Base-by-base conservation (phyloP, 345 rosid species). In the Microthlaspi erraticum region DNA sequence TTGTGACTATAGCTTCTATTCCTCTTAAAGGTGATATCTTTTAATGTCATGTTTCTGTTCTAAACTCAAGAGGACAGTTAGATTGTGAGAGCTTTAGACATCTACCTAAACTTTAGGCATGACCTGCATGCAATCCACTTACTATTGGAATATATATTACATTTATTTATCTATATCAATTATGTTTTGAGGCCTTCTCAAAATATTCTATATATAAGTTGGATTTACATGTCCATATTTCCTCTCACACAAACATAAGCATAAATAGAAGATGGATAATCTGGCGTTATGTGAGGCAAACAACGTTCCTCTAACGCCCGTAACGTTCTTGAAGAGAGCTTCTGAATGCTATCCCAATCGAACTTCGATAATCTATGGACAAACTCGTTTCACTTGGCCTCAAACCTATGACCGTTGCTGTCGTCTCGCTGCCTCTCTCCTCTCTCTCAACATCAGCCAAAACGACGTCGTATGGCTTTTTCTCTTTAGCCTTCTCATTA, bases 301-400 rank as follows among this genome's bases (percentile, higher is more conserved):
- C 62, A 53, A 80, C n/a, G 78, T 61, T 18, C 88, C 89, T 38
- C 57, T 87, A 70, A 79, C 96, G 18, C 98, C 98, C 29, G 78
- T 89, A 23, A 83, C 65, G 70, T 92, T 92, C 78, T 56, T 89
- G 78, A 92, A 89, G 78, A 70, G 98, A 57, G 74, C 98, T 14
- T 83, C 86, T 0, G 81, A 76, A 51, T 88, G 82, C 17, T 86
- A 85, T 66, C 77, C 86, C 0, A 86, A 85, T 66, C 56, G 74
- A 65, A 78, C 83, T 5, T 86, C 92, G 0, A 68, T 89, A 12
- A 83, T 92, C 8, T 81, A 81, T 37, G 90, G 92, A 26, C 9
- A 75, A 61, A 62, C 72, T 10, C 68, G 66, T 62, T 85, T 64
- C 68, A 85, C 89, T 13, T 92, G 98, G 98, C 68, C 66, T n/a